Conservation (phyloP, 768 basidiomycete species). For the Termitomyces bulborhizus region DNA sequence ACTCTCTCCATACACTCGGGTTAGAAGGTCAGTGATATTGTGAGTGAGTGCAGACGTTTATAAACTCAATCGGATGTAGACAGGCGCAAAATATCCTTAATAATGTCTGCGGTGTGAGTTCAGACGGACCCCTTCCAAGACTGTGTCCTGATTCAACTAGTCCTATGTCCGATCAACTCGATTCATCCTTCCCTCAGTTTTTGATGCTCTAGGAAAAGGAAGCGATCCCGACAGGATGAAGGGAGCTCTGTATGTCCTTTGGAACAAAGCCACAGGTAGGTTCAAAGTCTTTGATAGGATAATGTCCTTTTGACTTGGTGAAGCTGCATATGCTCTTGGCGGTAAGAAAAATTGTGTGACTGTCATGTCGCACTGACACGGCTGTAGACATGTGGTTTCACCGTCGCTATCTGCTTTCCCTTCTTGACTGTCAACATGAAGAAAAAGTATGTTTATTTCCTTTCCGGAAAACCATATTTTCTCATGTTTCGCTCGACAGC, state of each 20-base stretch:
- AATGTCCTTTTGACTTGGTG: slow-evolving; percentile 5
- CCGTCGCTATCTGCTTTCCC: slow-evolving; percentile 49
- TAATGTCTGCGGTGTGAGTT: slow-evolving; percentile 56
- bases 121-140: background rate
- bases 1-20: slow-evolving; percentile 72
- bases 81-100: slow-evolving; percentile 64
- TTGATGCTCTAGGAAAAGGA: slow-evolving; percentile 60
- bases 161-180: slow-evolving; percentile 70
- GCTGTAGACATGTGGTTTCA: slow-evolving; percentile 50
- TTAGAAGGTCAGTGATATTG: slow-evolving; percentile 50
- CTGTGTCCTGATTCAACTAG: slow-evolving; percentile 25
- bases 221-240: slow-evolving; percentile 93
- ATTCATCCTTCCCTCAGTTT: slow-evolving; percentile 53
- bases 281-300: background rate
- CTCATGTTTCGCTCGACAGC: slow-evolving; percentile 30
- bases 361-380: slow-evolving; percentile 1
- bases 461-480: background rate
- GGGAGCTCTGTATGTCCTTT: slow-evolving; percentile 80
- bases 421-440: slow-evolving; percentile 77
- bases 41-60: background rate
- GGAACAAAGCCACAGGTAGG: slow-evolving; percentile 66
- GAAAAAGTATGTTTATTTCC: slow-evolving; percentile 56
- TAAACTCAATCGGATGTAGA: slow-evolving; percentile 33
- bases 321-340: slow-evolving; percentile 63
- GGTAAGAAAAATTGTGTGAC: slow-evolving; percentile 33